These are phyloP conservation scores for Pachyrhizus erosus DNA, from an alignment of 306 rosid species.

Conservation along the genomic window DNA sequence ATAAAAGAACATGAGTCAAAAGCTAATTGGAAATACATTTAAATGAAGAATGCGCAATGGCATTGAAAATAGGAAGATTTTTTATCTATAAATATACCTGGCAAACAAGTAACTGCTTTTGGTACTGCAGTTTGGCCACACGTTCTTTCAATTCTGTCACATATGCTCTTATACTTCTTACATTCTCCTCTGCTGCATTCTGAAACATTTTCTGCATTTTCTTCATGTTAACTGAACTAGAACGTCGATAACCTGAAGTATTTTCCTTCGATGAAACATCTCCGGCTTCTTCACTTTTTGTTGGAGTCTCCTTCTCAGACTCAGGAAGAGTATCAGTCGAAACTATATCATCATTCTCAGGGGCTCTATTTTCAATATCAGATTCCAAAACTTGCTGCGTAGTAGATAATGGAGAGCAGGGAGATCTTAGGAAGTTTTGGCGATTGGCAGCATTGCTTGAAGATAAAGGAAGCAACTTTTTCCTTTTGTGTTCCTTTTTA, in stretches of 20 bases:
- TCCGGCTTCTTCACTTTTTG: slow-evolving; percentile 91
- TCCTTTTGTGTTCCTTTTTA: slow-evolving; percentile 76
- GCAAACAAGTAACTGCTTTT: slow-evolving; percentile 96
- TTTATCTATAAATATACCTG: slow-evolving; percentile 63
- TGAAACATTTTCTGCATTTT: slow-evolving; percentile 99
- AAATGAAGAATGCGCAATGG: slow-evolving; percentile 16
- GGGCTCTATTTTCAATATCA: slow-evolving; percentile 82
- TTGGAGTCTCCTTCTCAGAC: slow-evolving; percentile 87
- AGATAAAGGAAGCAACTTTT: slow-evolving; percentile 82
- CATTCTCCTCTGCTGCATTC: slow-evolving; percentile 99
- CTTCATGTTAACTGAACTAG: slow-evolving; percentile 98
- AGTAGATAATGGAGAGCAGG: slow-evolving; percentile 92
- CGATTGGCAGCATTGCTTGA: slow-evolving; percentile 71
- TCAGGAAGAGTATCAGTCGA: slow-evolving; percentile 63
- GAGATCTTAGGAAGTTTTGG: slow-evolving; percentile 77
- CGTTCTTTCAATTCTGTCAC: slow-evolving; percentile 99
- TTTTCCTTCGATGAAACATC: slow-evolving; percentile 86
- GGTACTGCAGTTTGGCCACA: slow-evolving; percentile 97
- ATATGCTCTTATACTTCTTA: slow-evolving; percentile 93
- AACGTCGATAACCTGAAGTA: slow-evolving; percentile 76
- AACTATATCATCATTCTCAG: slow-evolving; percentile 64
- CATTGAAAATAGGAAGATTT: background rate
- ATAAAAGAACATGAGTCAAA: slow-evolving; percentile 7
- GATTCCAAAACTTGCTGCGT: slow-evolving; percentile 71
- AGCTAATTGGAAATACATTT: background rate